These are phyloP conservation scores for Thermochaetoides thermophila DNA, from an alignment of 495 filamentous ascomycete species.

Conservation along the genomic window DNA sequence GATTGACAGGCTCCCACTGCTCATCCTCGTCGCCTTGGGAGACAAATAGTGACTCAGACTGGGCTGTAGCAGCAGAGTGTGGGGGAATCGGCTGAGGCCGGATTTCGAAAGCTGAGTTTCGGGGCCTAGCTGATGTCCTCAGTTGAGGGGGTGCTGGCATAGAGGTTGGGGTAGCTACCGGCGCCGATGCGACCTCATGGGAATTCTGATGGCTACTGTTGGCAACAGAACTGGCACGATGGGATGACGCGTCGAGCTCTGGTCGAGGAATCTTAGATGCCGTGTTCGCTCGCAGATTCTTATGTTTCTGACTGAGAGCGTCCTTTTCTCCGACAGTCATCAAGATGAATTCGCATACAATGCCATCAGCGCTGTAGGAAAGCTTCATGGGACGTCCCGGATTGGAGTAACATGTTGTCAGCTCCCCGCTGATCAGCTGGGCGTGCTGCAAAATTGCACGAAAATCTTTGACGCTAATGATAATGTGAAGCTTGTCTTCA, in stretches of 20 bases:
- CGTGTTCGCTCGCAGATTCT: slow-evolving; percentile 20
- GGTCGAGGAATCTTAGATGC: slow-evolving; percentile 13
- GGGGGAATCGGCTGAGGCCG: slow-evolving; percentile 27
- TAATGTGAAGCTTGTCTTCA: slow-evolving; percentile 63
- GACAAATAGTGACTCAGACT: slow-evolving; percentile 65
- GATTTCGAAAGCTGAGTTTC: slow-evolving; percentile 19
- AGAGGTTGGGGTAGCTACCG: too few relatives aligned
- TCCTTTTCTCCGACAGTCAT: slow-evolving; percentile 82
- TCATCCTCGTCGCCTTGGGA: slow-evolving; percentile 53
- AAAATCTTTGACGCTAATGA: slow-evolving; percentile 89
- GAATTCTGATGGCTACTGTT: slow-evolving; percentile 5
- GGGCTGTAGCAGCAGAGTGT: slow-evolving; percentile 47
- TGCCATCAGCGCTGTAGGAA: slow-evolving; percentile 55
- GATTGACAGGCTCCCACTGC: slow-evolving; percentile 68
- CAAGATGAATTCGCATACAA: slow-evolving; percentile 74
- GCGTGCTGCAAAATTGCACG: slow-evolving; percentile 80
- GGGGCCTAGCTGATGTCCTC: slow-evolving; percentile 8
- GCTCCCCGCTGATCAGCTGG: slow-evolving; percentile 50
- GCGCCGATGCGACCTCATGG: slow-evolving; percentile 1
- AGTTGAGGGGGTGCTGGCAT: too few relatives aligned
- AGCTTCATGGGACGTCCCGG: slow-evolving; percentile 76
- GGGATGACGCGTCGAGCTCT: slow-evolving; percentile 24
- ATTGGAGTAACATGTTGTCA: slow-evolving; percentile 65
- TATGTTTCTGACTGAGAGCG: slow-evolving; percentile 24
- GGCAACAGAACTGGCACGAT: slow-evolving; percentile 20